These are phyloP conservation scores for Candida verbasci DNA, from an alignment of 805 yeast genomes.

Conservation along the genomic window DNA sequence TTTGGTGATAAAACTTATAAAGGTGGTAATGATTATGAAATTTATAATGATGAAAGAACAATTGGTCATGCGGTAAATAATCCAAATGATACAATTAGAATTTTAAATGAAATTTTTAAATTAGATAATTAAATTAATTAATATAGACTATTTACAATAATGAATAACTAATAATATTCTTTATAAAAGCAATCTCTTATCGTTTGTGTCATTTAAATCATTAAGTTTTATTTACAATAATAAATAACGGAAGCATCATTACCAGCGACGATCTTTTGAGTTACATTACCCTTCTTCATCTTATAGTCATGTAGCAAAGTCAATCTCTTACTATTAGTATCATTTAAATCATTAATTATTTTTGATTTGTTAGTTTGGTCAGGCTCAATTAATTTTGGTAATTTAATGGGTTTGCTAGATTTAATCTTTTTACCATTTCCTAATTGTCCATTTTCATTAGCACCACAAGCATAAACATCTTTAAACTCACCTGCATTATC, in stretches of 20 bases:
- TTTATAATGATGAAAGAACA: slow-evolving; percentile 87
- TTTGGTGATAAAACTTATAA: slow-evolving; percentile 96
- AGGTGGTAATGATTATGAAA: slow-evolving; percentile 99
- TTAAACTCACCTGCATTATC: slow-evolving; percentile 39
- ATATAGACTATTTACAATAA: no score
- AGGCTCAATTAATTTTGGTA: slow-evolving; percentile 62
- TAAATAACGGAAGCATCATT: slow-evolving; percentile 57
- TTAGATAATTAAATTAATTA: not conserved
- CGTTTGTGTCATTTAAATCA: no score
- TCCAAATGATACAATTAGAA: slow-evolving; percentile 85
- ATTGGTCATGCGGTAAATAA: slow-evolving; percentile 89
- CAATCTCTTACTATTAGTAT: slow-evolving; percentile 40
- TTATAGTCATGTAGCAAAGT: slow-evolving; percentile 30
- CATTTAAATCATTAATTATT: slow-evolving; percentile 21
- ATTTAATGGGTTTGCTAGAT: slow-evolving; percentile 45
- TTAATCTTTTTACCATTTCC: slow-evolving; percentile 77
- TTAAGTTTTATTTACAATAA: slow-evolving; percentile 37
- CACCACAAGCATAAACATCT: slow-evolving; percentile 79
- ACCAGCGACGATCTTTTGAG: slow-evolving; percentile 63
- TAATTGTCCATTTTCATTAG: slow-evolving; percentile 75
- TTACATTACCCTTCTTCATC: slow-evolving; percentile 26
- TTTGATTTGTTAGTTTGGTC: slow-evolving; percentile 15
- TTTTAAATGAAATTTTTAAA: slow-evolving; percentile 75
- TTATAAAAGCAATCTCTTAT: not conserved
- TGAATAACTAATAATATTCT: no score